A percentile compares a stretch with the other conserved stretches of the same genome.
Conservation (phyloP, 2,329 filamentous ascomycete species). For the Botryotinia narcissicola region DNA sequence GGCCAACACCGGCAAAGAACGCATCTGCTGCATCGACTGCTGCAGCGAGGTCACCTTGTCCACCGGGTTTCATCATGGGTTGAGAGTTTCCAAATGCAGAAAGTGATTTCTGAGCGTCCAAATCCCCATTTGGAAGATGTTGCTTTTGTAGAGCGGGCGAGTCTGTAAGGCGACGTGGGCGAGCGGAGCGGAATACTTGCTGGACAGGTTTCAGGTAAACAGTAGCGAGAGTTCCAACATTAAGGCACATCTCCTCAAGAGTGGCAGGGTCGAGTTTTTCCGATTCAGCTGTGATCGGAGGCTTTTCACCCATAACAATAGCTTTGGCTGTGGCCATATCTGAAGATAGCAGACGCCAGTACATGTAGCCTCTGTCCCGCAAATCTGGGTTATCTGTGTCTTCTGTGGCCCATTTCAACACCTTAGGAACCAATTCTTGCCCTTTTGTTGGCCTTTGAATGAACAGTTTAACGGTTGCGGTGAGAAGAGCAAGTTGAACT, state of each 20-base stretch:
- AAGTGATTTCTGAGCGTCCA: conserved; percentile 59
- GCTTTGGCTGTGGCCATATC: conserved; percentile 83
- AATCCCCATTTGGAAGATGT: conserved; percentile 52
- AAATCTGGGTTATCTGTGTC: conserved; percentile 99
- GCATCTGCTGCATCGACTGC: conserved; percentile 83
- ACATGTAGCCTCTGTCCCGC: conserved; percentile 96
- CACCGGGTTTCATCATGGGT: conserved; percentile 34
- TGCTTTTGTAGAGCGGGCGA: conserved; percentile 83
- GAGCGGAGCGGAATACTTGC: conserved; percentile 88
- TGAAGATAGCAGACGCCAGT: conserved; percentile 93
- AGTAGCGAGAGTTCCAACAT: conserved; percentile 91
- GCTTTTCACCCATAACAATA: conserved; percentile 97
- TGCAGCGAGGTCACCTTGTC: conserved; percentile 55
- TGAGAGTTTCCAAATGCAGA: conserved; percentile 53
- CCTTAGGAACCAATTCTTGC: conserved; percentile 87
- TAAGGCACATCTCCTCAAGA: conserved; percentile 94
- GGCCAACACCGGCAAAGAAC: conserved; percentile 80
- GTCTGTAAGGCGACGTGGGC: conserved; percentile 74
- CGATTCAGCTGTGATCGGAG: conserved; percentile 90
- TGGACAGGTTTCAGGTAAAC: conserved; percentile 98
- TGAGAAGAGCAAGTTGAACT: conserved; percentile 90
- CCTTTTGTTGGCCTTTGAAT: conserved; percentile 95
- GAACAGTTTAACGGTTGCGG: conserved; percentile 95
- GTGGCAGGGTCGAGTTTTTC: conserved; percentile 90
- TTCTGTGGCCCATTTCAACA: conserved; percentile 97